Evolutionary conservation across 768 basidiomycete species (phyloP).

Genomic region (Xerocomus potaroensis): DNA sequence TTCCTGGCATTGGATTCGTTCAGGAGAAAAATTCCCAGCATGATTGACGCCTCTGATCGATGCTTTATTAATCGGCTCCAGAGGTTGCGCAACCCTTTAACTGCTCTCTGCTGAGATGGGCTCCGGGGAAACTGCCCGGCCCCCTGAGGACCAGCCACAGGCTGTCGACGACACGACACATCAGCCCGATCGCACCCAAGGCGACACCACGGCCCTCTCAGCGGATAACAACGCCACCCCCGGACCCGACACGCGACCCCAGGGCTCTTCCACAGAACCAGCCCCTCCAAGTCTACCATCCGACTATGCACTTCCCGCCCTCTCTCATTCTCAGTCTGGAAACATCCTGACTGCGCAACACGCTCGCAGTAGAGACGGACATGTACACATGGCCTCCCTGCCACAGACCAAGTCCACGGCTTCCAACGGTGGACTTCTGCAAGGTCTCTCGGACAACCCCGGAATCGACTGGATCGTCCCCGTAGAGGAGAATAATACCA

Average conservation of each 20-base stretch:
- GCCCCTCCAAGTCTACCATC: conserved; percentile 1
- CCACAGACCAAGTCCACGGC: background rate
- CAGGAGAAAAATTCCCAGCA: no score
- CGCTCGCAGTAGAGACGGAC: conserved; percentile 15
- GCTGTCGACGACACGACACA: conserved; percentile 6
- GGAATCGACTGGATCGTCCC: conserved; percentile 26
- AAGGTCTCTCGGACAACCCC: background rate
- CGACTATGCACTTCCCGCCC: conserved; percentile 2
- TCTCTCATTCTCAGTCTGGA: background rate
- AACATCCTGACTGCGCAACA: conserved; percentile 1
- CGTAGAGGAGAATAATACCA: no score
- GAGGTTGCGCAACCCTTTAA: no score
- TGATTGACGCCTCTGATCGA: no score
- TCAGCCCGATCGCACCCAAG: no score
- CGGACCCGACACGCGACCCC: conserved; percentile 1
- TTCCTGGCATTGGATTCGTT: no score
- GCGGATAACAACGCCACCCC: background rate
- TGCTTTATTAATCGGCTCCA: no score
- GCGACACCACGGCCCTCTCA: background rate
- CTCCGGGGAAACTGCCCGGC: no score
- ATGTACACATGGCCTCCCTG: conserved; percentile 9
- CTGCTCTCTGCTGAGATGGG: no score
- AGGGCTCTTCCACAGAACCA: conserved; percentile 7
- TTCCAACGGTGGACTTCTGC: background rate
- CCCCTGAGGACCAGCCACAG: background rate